Percentiles rank a stretch among this genome's conserved stretches.
Conservation (phyloP, 768 basidiomycete genomes). For the Mycena alexandri region DNA sequence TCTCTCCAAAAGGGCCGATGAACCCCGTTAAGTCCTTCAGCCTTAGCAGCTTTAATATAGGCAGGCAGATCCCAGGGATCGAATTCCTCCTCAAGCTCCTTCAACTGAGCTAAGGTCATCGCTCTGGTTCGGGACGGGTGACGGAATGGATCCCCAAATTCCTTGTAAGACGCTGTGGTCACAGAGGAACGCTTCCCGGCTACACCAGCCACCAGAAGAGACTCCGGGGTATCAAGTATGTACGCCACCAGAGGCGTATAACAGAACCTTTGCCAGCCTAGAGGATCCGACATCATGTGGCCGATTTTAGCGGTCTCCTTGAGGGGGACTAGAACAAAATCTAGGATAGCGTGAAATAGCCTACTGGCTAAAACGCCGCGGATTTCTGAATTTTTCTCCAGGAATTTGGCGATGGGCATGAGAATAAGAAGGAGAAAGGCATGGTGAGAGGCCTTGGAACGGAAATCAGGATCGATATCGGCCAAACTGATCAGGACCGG, state of each 20-base stretch:
- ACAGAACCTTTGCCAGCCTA: not conserved
- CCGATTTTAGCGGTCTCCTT: conserved; percentile 47
- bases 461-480: conserved; percentile 47
- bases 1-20: not conserved
- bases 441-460: conserved; percentile 48
- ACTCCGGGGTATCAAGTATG: conserved; percentile 34
- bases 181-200: conserved; percentile 29
- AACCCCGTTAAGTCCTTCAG: no score
- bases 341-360: conserved; percentile 46
- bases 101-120: conserved; percentile 14
- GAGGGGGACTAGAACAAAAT: conserved; percentile 45
- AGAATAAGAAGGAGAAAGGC: conserved; percentile 44
- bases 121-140: not conserved
- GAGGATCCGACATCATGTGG: conserved; percentile 45
- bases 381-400: conserved; percentile 35
- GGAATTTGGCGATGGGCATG: conserved; percentile 49
- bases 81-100: not conserved
- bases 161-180: conserved; percentile 4
- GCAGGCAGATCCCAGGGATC: no score
- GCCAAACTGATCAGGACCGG: conserved; percentile 48
- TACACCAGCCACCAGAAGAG: conserved; percentile 26
- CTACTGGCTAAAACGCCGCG: conserved; percentile 43
- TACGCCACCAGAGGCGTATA: conserved; percentile 33
- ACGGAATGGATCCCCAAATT: conserved; percentile 27
- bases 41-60: no score